Evolutionary conservation across 352 stramenopile species (phyloP), one percentile per base, ranked within the genome.

Genomic region (Globisporangium alternatum): DNA sequence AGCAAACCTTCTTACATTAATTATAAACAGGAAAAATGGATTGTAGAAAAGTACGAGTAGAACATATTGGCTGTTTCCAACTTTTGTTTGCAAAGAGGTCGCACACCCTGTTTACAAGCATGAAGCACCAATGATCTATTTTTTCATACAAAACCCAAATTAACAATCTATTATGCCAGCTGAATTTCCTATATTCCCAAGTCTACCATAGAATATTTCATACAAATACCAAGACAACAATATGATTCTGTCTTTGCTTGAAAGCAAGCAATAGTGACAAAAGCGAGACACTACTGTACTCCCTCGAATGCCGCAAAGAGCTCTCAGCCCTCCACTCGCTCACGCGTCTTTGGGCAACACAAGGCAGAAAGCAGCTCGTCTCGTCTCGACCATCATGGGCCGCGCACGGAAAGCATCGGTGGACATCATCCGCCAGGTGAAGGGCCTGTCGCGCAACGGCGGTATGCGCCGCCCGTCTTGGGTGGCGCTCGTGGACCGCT

Each of bases 341-440:
- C 41, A 47, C 41, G 41, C 41, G 17, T 47, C 41, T 47, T 47
- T 47, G 41, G 41, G 6, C 17, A 47, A 5, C 13, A 45, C 2
- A 21, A 45, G 41, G 17, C 17, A 47, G 41, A 19, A 47, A 52
- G 21, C 49, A 56, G 49, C 28, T 25, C 21, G 22, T 22, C 25
- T 6, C 39, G 13, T 28, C 44, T 58, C 55, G 17, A 60, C 22
- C 12, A 77, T 13, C 58, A 94, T 95, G 86, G 86, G 86, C 22
- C 82, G 86, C 62, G 86, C 86, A 66, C 75, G 86, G 37, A 92
- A 92, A 75, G 74, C 71, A 37, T 82, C 80, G 56, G 78, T 92
- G 76, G 78, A 90, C 67, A 88, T 93, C 71, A 84, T 95, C 71
- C 80, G 77, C 56, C 78, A 87, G 62, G 85, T 91, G 25, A 90